Percentiles rank a stretch among this genome's conserved stretches.
Evolutionary conservation across 1,284 basidiomycete genomes (phyloP).

Genomic region (Rugosomyces carneus): DNA sequence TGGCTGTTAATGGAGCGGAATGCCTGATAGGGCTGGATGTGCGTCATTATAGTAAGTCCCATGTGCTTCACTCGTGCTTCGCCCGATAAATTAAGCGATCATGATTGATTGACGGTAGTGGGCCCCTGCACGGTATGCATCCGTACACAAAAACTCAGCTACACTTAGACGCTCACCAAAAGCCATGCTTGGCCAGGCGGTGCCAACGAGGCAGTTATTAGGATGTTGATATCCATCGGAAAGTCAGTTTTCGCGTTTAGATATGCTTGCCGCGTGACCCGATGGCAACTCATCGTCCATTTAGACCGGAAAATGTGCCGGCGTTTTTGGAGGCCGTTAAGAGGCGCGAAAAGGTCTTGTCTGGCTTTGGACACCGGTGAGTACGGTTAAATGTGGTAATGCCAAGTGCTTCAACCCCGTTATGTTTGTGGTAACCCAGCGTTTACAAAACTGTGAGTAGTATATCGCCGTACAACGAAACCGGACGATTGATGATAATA

Average conservation of each 20-base stretch:
- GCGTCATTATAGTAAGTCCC: constrained; percentile 73
- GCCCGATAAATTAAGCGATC: no score
- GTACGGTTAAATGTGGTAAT: constrained; percentile 14
- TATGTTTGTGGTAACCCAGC: constrained; percentile 32
- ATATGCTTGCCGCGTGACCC: not conserved
- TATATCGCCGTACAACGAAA: not conserved
- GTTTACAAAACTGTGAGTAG: constrained; percentile 73
- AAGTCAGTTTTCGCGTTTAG: constrained; percentile 39
- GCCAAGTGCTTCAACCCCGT: no score
- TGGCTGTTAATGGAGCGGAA: constrained; percentile 4
- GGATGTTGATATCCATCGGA: constrained; percentile 84
- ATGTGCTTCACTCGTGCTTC: not conserved
- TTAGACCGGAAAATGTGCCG: constrained; percentile 76
- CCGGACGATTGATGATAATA: not conserved
- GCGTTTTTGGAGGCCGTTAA: constrained; percentile 82
- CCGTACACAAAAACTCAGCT: not conserved
- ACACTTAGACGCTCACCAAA: not conserved
- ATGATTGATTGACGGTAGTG: constrained; percentile 36
- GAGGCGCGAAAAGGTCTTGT: constrained; percentile 76
- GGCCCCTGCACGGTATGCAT: constrained; percentile 47
- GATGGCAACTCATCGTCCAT: not conserved
- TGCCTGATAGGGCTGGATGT: constrained; percentile 57
- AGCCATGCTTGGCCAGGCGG: constrained; percentile 53
- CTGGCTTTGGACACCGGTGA: constrained; percentile 80
- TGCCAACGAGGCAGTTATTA: constrained; percentile 85